Evolutionary conservation across 2,329 filamentous ascomycete genomes (phyloP).

Genomic region (Alternaria longipes): DNA sequence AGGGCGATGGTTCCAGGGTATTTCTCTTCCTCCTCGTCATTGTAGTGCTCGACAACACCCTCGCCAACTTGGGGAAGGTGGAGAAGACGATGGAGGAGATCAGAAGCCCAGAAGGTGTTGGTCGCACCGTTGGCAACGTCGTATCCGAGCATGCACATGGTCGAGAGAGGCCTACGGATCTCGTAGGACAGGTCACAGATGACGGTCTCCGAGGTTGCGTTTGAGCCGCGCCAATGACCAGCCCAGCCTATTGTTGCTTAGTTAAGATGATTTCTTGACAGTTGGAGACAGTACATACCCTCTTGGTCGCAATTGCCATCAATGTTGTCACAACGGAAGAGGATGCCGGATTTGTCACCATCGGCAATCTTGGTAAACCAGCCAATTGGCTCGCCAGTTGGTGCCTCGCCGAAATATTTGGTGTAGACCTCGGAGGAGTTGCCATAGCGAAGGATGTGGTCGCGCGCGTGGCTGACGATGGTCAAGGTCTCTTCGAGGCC

Average conservation of each 20-base stretch:
- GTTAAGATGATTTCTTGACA: background rate
- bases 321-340: constrained; percentile 74
- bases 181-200: constrained; percentile 71
- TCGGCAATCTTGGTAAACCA: constrained; percentile 69
- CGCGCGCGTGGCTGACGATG: constrained; percentile 68
- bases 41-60: constrained; percentile 68
- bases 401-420: constrained; percentile 72
- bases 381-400: constrained; percentile 67
- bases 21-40: constrained; percentile 66
- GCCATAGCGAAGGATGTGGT: constrained; percentile 68
- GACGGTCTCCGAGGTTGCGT: constrained; percentile 72
- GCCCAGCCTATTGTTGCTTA: constrained; percentile 62
- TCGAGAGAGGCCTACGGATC: constrained; percentile 65
- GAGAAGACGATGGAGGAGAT: constrained; percentile 72
- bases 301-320: constrained; percentile 67
- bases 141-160: constrained; percentile 71
- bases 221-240: constrained; percentile 73
- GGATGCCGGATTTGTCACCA: constrained; percentile 64
- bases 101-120: constrained; percentile 72
- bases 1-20: constrained; percentile 65
- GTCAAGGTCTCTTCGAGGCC: constrained; percentile 67
- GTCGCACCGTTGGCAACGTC: constrained; percentile 65
- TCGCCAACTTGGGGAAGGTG: constrained; percentile 71
- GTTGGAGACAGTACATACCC: constrained; percentile 27
- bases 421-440: constrained; percentile 66